These are phyloP conservation scores for Comarum palustre DNA, from an alignment of 306 rosid genomes.

Conservation along the genomic window DNA sequence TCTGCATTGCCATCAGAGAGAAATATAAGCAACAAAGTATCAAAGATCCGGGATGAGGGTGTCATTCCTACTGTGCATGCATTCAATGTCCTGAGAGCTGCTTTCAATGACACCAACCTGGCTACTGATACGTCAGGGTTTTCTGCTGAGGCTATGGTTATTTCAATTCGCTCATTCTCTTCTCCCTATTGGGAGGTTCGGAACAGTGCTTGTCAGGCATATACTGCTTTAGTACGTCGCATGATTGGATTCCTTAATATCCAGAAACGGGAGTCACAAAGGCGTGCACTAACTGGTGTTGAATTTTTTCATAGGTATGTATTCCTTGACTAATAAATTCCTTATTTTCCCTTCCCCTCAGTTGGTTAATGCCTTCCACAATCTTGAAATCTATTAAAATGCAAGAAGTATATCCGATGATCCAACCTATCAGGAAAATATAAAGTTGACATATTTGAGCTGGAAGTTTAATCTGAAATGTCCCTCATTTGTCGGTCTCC, in stretches of 20 bases:
- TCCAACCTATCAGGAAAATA: background rate
- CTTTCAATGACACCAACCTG: slow-evolving; percentile 94
- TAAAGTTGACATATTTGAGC: background rate
- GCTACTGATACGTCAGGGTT: slow-evolving; percentile 93
- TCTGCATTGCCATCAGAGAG: slow-evolving; percentile 35
- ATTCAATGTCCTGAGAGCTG: slow-evolving; percentile 79
- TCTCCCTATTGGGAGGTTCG: slow-evolving; percentile 95
- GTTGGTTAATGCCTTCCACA: background rate
- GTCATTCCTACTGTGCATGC: slow-evolving; percentile 94
- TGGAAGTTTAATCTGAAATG: background rate
- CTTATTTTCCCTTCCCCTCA: background rate
- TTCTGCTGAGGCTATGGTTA: slow-evolving; percentile 82
- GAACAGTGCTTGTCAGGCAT: slow-evolving; percentile 91
- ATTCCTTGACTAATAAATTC: slow-evolving; percentile 10
- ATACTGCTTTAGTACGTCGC: slow-evolving; percentile 92
- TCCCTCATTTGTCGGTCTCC: background rate
- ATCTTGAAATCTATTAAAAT: background rate
- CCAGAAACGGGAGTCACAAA: slow-evolving; percentile 82
- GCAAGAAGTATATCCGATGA: background rate
- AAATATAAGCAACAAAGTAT: slow-evolving; percentile 37
- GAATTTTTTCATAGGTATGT: slow-evolving; percentile 91
- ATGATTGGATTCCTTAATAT: slow-evolving; percentile 90
- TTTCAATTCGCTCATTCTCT: slow-evolving; percentile 79
- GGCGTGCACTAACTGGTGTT: slow-evolving; percentile 86
- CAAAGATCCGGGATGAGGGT: slow-evolving; percentile 92